Evolutionary conservation across 2,329 filamentous ascomycete genomes (phyloP), one percentile per base, ranked within the genome.

Genomic region (Aspergillus tubingensis): DNA sequence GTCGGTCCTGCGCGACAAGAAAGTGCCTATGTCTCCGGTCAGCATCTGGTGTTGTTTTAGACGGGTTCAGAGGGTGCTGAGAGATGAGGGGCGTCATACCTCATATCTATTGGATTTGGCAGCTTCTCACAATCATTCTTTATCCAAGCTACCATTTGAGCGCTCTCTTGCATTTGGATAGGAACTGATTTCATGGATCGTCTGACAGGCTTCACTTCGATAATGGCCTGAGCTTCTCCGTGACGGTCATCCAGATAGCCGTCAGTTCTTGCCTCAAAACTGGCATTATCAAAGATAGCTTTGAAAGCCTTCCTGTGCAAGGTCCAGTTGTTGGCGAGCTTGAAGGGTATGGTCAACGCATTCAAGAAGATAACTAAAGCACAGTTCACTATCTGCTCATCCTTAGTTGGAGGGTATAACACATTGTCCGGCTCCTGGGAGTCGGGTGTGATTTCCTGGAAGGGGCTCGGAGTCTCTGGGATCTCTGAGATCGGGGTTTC

Each of bases 351-450:
- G 0, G 59, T 64, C 3, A 68, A 52, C 1, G 64, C 60, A 61
- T 65, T 66, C 2, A 68, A 15, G 19, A 68, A 64, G 30, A 59
- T 44, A 19, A 68, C 30, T 0, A 66, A 43, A 3, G 64, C 64
- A 1, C 41, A 59, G 41, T 69, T 69, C 0, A 68, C 66, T 25
- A 69, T 68, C 10, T 67, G 63, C 47, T 69, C 65, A 43, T 68
- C 65, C 19, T 61, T 64, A 10, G 63, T 62, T 8, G 55, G 61
- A 15, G 48, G 59, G 19, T 23, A 23, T 23, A 67, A 13, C 8
- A 59, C 5, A 11, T 57, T 52, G n/a, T 62, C 23, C 8, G 58
- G 27, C 47, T 62, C 59, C 38, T 58, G 43, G 13, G 64, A 48
- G 32, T 17, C 53, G 50, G 47, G 47, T n/a, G 47, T 21, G 21